These are phyloP conservation scores for Zygosaccharomyces bailii DNA, from an alignment of 805 yeast species.

Conservation along the genomic window DNA sequence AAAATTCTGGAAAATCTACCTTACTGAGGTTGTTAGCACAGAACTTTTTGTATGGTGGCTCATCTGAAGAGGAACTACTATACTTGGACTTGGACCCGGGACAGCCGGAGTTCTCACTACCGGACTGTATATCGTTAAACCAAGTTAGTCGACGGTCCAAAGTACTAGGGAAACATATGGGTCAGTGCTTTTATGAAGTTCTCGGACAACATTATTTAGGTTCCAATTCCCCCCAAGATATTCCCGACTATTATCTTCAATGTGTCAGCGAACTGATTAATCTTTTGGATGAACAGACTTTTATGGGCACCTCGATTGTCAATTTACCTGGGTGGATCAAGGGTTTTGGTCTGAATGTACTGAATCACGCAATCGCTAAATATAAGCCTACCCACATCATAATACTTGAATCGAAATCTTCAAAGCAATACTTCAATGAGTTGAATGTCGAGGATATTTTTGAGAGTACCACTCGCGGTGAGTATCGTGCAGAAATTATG, in stretches of 20 bases:
- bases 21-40: constrained; percentile 55
- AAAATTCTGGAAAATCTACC: constrained; percentile 82
- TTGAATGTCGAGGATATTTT: constrained; percentile 27
- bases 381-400: constrained; percentile 56
- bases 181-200: constrained; percentile 19
- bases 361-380: constrained; percentile 44
- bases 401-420: constrained; percentile 43
- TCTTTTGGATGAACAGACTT: constrained; percentile 29
- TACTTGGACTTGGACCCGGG: constrained; percentile 85
- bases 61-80: constrained; percentile 34
- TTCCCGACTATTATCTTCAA: constrained; percentile 53
- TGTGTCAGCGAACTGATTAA: constrained; percentile 42
- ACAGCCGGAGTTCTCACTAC: constrained; percentile 73
- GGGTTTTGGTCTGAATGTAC: constrained; percentile 73
- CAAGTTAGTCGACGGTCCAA: constrained; percentile 19
- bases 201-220: constrained; percentile 50
- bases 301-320: constrained; percentile 47
- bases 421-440: constrained; percentile 27
- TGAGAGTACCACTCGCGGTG: constrained; percentile 31
- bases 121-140: constrained; percentile 64
- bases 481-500: constrained; percentile 28
- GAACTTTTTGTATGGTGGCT: constrained; percentile 33
- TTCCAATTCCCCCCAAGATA: constrained; percentile 61
- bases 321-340: constrained; percentile 92
- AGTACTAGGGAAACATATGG: constrained; percentile 26